Base-by-base conservation (phyloP, 2,329 filamentous ascomycete genomes). In the Orbilia quercus region DNA sequence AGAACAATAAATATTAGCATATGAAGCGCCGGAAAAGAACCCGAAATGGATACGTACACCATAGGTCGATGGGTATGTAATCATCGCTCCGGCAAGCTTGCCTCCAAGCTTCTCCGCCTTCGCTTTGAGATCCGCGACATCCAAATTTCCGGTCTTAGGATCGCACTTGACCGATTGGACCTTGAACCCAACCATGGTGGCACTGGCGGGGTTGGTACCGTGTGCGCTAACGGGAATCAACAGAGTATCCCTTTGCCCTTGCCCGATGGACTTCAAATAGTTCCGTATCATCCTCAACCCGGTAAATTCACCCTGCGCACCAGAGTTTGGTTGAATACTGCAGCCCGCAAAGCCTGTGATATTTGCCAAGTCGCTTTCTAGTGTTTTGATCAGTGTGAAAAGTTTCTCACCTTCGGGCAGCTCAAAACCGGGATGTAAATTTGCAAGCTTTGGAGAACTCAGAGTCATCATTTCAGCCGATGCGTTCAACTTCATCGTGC, bases 401-500 rank as follows among this genome's bases (percentile, higher is more conserved):
- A n/a, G n/a, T n/a, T n/a, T n/a, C n/a, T n/a, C n/a, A n/a, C 83
- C 20, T 82, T 82, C 79, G 95, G 96, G 14, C 91, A 91, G 75
- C 84, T 82, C n/a, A n/a, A n/a, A 85, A 75, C 89, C 85, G 48
- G 94, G 94, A 82, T 98, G 94, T 34, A 96, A 84, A 74, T 89
- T 87, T 44, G 90, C 86, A 78, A 93, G 91, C 54, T 89, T 87
- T 0, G 89, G 87, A 82, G 88, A 89, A 0, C 91, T 91, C 63
- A 97, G 85, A 6, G 93, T 90, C 14, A 91, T 86, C 94, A 98
- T 97, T 83, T 97, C 92, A 0, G 91, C 91, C 1, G 93, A 95
- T 44, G 90, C 91, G 80, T 97, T 97, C 59, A 97, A 88, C 84
- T 98, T 98, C 94, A 98, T 98, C 12, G 94, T 98, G 84, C 94